Percentiles rank a stretch among this genome's conserved stretches.
Evolutionary conservation across 176 grass and related monocot genomes (phyloP).

Genomic region (Ampelocalamus luodianensis): DNA sequence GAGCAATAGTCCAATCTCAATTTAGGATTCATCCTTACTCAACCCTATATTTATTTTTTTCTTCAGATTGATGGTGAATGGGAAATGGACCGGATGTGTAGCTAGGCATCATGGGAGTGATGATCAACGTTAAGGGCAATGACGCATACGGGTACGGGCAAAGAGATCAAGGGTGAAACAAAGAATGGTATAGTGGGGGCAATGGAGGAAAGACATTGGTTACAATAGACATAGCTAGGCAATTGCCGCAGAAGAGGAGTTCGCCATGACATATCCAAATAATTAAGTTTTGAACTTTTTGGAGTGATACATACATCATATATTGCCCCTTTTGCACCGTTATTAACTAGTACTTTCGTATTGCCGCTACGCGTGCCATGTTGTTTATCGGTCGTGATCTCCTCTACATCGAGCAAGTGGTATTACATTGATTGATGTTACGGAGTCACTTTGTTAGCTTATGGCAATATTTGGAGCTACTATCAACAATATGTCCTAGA

Average conservation of each 20-base stretch:
- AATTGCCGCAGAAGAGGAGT: background rate
- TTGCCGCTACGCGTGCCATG: background rate
- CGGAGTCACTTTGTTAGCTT: background rate
- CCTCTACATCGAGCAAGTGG: background rate
- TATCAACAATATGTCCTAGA: too few relatives aligned
- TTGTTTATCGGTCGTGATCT: background rate
- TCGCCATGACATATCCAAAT: background rate
- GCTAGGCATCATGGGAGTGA: too few relatives aligned
- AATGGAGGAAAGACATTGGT: background rate
- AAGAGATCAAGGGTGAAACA: background rate
- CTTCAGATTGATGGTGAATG: too few relatives aligned
- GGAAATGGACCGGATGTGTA: background rate
- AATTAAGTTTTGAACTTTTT: background rate
- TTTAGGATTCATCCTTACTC: too few relatives aligned
- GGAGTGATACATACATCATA: background rate
- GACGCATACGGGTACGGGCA: background rate
- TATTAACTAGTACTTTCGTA: background rate
- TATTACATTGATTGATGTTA: conserved; percentile 5
- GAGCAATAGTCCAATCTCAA: too few relatives aligned
- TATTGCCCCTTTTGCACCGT: too few relatives aligned
- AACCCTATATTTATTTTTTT: too few relatives aligned
- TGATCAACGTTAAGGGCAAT: too few relatives aligned
- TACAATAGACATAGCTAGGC: too few relatives aligned
- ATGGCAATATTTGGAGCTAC: background rate
- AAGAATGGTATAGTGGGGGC: background rate